These are phyloP conservation scores for Cyclanthera cordifolia DNA, from an alignment of 306 rosid species.

Conservation along the genomic window DNA sequence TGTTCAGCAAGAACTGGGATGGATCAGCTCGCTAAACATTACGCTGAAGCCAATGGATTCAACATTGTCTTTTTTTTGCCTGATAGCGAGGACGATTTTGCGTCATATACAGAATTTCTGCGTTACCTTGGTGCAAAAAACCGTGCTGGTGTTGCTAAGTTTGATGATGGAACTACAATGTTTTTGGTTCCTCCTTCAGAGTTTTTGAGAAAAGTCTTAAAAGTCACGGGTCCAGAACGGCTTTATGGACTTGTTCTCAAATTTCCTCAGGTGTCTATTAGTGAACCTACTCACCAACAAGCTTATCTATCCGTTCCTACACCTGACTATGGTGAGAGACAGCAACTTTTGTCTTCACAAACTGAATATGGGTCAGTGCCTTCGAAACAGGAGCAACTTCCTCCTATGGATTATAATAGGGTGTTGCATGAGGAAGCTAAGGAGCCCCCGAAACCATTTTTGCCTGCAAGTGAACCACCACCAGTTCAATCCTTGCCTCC, in stretches of 20 bases:
- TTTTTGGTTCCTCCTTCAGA: constrained; percentile 98
- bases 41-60: constrained; percentile 82
- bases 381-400: constrained; percentile 46
- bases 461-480: constrained; percentile 29
- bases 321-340: constrained; percentile 51
- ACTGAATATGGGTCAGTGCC: constrained; percentile 43
- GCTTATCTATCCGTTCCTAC: constrained; percentile 38
- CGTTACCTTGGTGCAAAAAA: constrained; percentile 81
- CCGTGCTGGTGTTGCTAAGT: constrained; percentile 99
- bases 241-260: constrained; percentile 92
- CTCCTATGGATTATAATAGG: constrained; percentile 50
- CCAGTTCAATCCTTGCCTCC: constrained; percentile 39
- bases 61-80: constrained; percentile 93
- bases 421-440: constrained; percentile 50
- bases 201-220: constrained; percentile 69
- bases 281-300: constrained; percentile 41
- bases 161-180: constrained; percentile 72
- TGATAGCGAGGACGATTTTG: constrained; percentile 92
- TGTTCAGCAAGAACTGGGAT: constrained; percentile 98
- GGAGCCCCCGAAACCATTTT: constrained; percentile 40
- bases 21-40: constrained; percentile 83
- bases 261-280: constrained; percentile 54
- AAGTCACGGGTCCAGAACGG: constrained; percentile 89
- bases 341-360: constrained; percentile 44
- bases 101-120: constrained; percentile 92